Conservation (phyloP, 441 rosid species). For the Arabidopsis hybrid region DNA sequence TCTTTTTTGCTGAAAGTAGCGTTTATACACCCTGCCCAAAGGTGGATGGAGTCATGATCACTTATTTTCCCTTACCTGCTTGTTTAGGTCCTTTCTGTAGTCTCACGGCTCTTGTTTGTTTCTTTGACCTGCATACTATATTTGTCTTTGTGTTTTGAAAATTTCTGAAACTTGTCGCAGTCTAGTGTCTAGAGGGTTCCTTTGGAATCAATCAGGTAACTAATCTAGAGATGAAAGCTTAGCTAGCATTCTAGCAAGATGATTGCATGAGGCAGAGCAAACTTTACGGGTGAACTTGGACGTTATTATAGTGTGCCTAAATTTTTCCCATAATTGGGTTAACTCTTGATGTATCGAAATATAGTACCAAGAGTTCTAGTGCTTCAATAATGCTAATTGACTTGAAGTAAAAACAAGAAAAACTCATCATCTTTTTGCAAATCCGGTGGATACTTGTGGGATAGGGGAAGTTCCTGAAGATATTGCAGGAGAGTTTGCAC, state of each 20-base stretch:
- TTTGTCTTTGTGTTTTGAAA: slow-evolving; percentile 13
- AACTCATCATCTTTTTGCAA: slow-evolving; percentile 42
- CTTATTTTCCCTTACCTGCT: not conserved
- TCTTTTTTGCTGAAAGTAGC: not conserved
- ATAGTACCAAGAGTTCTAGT: slow-evolving; percentile 14
- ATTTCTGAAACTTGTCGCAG: slow-evolving; percentile 1
- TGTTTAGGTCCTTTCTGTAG: slow-evolving; percentile 9
- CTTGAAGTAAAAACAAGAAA: slow-evolving; percentile 17
- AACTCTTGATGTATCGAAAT: slow-evolving; percentile 22
- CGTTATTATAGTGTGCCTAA: not conserved
- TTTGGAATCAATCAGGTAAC: slow-evolving; percentile 23
- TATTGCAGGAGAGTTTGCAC: slow-evolving; percentile 68
- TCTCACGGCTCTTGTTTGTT: slow-evolving; percentile 23
- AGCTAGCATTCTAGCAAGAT: no score
- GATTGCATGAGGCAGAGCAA: no score
- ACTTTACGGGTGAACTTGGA: no score
- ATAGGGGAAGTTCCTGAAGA: slow-evolving; percentile 88
- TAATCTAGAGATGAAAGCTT: not conserved
- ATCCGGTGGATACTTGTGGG: slow-evolving; percentile 67
- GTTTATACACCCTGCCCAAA: not conserved
- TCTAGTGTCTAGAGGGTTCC: slow-evolving; percentile 22
- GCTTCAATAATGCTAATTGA: slow-evolving; percentile 24
- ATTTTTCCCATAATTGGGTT: not conserved
- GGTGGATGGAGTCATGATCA: slow-evolving; percentile 23
- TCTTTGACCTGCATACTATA: slow-evolving; percentile 15